Evolutionary conservation across 257 asterid species (phyloP).

Genomic region (Lycium ferocissimum): DNA sequence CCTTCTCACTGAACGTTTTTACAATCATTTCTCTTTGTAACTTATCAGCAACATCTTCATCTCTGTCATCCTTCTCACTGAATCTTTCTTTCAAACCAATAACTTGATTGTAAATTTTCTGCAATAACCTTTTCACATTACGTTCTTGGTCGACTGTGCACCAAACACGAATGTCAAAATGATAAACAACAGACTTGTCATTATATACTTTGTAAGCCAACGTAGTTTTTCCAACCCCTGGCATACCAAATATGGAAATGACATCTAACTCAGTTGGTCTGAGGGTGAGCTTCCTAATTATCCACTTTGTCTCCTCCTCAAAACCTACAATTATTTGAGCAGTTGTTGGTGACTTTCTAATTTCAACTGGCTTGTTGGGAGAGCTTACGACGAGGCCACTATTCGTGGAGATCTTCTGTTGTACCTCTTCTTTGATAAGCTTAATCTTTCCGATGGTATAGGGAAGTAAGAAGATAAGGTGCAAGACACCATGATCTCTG

Average conservation of each 20-base stretch:
- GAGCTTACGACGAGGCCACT: not conserved
- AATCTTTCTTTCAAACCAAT: not conserved
- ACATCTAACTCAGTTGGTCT: not conserved
- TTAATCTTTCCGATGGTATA: not conserved
- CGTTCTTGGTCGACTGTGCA: not conserved
- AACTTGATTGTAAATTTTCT: not conserved
- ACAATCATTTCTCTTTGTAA: not conserved
- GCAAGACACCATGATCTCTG: not conserved
- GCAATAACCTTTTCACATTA: not conserved
- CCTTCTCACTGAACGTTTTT: too few species aligned
- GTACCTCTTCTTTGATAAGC: not conserved
- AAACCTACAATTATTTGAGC: not conserved
- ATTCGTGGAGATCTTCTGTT: not conserved
- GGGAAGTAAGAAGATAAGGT: not conserved
- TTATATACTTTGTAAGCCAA: not conserved
- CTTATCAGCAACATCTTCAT: too few species aligned
- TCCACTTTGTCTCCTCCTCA: not conserved
- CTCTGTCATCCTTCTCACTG: not conserved
- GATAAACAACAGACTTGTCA: not conserved
- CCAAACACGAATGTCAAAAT: slow-evolving; percentile 27
- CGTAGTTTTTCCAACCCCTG: not conserved
- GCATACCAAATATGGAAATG: not conserved
- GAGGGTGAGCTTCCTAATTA: not conserved
- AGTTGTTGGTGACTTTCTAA: not conserved
- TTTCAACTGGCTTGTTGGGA: not conserved